Evolutionary conservation across 2,329 filamentous ascomycete genomes (phyloP), one percentile per base, ranked within the genome.

Genomic region (Byssochlamys sp.): DNA sequence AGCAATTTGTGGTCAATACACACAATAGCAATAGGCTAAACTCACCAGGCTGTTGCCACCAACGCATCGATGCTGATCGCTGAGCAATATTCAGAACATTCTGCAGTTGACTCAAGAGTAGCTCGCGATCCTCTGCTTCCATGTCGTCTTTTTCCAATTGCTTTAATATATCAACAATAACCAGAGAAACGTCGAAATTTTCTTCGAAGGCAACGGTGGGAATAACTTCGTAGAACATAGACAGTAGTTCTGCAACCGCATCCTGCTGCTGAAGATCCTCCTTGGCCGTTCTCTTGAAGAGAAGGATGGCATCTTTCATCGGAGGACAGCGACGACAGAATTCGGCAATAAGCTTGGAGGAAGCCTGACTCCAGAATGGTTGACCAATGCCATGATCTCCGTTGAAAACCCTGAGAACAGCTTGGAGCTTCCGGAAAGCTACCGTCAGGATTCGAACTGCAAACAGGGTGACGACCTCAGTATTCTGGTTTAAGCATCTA

Each of bases 151-250:
- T 72, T 50, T 87, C 83, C 9, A 90, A 72, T 31, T 80, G 79
- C 57, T 81, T 78, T 52, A 97, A 76, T 1, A 86, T 81, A 58
- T 84, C 82, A 6, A 87, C 84, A 14, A 99, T 79, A 24, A 88
- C 81, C 0, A 87, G 77, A 0, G 92, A 94, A 3, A 95, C 87
- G 67, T 97, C 94, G 66, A 96, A 94, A 62, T 88, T 94, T 64
- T 91, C 88, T 62, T 87, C 86, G 12, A 95, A 78, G 1, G 91
- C 90, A 26, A 89, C 78, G 59, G 89, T 85, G 1, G 94, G 91
- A 7, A 90, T 81, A 2, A 89, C 80, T 68, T 91, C 85, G 69
- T 95, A 95, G 73, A 95, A 97, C n/a, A 91, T 80, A 14, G 85
- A 81, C 45, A 99, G 74, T 24, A 96, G 76, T 62, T 89, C 86